Evolutionary conservation across 306 rosid species (phyloP), one percentile per base, ranked within the genome.

Genomic region (Trifolium fragiferum): DNA sequence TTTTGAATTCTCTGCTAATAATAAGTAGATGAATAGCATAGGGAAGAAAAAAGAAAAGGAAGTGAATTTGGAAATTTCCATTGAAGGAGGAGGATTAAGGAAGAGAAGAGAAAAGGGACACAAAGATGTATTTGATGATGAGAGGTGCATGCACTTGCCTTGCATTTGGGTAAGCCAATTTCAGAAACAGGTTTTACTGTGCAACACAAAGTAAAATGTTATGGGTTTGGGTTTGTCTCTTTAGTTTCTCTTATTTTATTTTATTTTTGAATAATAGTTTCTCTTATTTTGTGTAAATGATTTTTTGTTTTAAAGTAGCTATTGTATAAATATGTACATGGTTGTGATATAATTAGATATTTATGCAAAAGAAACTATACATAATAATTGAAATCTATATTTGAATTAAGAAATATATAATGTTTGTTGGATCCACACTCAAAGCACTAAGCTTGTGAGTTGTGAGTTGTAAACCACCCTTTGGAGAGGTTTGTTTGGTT

Each of bases 171-270:
- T 30, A n/a, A 19, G 87, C 69, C 27, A 80, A 76, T 54, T 19
- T 54, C 60, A 83, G 76, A 63, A 57, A 51, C 77, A 72, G 73
- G 43, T 79, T 82, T 71, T 53, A 87, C 80, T 71, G 81, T 64
- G 55, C 5, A 38, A 25, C 37, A 68, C 74, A 9, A 46, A 50
- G 35, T 32, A 15, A 37, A 76, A 79, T 82, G 86, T 55, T 55
- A 59, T 27, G 40, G 20, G 85, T 78, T 51, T 89, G 90, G 79
- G 80, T 74, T 54, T 80, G 53, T 82, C 20, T 49, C 61, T 83
- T 86, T 82, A 25, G 30, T 25, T 25, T 25, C 30, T 25, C 30
- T 25, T 25, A 25, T 25, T 25, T 25, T 30, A 4, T 30, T 30
- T 30, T 27, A 27, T 27, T 30, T 30, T 30, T 30, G 33, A 30